These are phyloP conservation scores for Beta macrorhiza DNA, from an alignment of 179 eudicot genomes.

Conservation along the genomic window DNA sequence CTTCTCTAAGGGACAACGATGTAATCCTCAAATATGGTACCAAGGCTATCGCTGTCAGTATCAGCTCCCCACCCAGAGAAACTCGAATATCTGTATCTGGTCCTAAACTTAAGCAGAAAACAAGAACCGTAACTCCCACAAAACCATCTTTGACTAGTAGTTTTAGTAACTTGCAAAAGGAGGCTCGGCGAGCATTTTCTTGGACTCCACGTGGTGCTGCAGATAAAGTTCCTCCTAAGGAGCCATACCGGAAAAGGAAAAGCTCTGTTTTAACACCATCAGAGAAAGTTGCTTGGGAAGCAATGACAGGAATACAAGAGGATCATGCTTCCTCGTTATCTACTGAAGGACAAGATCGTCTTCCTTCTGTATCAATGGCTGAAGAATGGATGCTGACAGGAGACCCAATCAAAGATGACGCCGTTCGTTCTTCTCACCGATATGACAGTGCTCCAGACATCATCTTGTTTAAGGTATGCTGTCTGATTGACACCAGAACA, in stretches of 20 bases:
- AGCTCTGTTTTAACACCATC: conserved; percentile 74
- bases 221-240: conserved; percentile 74
- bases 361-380: conserved; percentile 74
- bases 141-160: conserved; percentile 71
- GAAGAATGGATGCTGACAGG: conserved; percentile 99
- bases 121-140: conserved; percentile 57
- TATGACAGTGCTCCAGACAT: conserved; percentile 97
- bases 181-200: conserved; percentile 92
- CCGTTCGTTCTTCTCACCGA: conserved; percentile 84
- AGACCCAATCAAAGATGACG: conserved; percentile 76
- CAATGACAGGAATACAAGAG: conserved; percentile 93
- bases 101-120: conserved; percentile 67
- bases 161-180: conserved; percentile 85
- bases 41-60: conserved; percentile 79
- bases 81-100: conserved; percentile 70
- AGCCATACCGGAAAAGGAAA: conserved; percentile 80
- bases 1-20: conserved; percentile 66
- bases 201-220: conserved; percentile 80
- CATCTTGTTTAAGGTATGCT: conserved; percentile 80
- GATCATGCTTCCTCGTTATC: conserved; percentile 60
- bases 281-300: conserved; percentile 88
- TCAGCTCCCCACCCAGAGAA: conserved; percentile 77
- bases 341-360: conserved; percentile 83
- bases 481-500: background rate
- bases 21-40: conserved; percentile 74